phyloP scores from a whole-genome alignment of 345 rosid species.

The Adansonia digitata region DNA sequence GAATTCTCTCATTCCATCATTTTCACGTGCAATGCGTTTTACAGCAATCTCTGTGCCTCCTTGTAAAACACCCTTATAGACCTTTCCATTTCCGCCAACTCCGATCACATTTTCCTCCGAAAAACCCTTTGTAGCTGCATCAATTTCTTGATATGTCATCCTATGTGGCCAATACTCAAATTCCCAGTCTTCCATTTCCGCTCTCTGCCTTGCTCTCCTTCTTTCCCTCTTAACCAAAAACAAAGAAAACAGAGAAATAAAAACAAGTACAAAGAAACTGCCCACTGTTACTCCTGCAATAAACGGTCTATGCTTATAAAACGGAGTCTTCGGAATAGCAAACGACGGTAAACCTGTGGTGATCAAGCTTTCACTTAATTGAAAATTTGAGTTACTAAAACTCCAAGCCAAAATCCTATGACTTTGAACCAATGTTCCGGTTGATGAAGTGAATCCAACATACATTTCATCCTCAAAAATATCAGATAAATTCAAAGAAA shows the following conservation, averaged over 20 bases:
- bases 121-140: conserved; percentile 54
- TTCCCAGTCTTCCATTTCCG: conserved; percentile 79
- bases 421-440: conserved; percentile 48
- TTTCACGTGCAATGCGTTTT: conserved; percentile 59
- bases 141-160: conserved; percentile 52
- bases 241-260: conserved; percentile 24
- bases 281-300: conserved; percentile 38
- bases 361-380: conserved; percentile 45
- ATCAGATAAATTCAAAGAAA: conserved; percentile 39
- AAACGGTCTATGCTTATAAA: conserved; percentile 39
- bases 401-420: conserved; percentile 78
- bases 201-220: conserved; percentile 45
- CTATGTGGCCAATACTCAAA: conserved; percentile 88
- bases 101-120: conserved; percentile 66
- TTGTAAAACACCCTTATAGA: conserved; percentile 58
- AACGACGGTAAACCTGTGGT: conserved; percentile 66
- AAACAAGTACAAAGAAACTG: conserved; percentile 28
- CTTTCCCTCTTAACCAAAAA: conserved; percentile 39
- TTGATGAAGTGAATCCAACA: conserved; percentile 66
- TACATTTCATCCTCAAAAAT: conserved; percentile 67
- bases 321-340: conserved; percentile 39
- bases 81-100: conserved; percentile 72
- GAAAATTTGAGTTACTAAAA: conserved; percentile 60
- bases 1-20: conserved; percentile 63
- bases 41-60: conserved; percentile 63